Evolutionary conservation across 2,329 filamentous ascomycete genomes (phyloP).

Genomic region (Penicillium aurantiogriseum): DNA sequence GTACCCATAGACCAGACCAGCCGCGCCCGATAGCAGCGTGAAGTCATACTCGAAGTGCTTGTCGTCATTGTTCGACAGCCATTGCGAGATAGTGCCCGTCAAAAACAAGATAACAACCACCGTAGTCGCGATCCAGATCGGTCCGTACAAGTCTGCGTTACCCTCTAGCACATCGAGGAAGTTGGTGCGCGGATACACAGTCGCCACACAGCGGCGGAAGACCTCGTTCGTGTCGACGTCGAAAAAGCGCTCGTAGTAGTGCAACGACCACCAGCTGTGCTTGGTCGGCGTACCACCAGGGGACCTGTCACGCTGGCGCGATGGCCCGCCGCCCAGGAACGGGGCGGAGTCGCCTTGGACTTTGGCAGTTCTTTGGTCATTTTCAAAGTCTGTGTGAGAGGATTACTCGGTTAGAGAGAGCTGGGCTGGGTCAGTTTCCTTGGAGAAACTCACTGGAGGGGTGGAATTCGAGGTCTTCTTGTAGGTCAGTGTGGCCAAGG

Average conservation of each 20-base stretch:
- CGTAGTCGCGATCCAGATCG: conserved; percentile 98
- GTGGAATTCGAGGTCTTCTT: conserved; percentile 99
- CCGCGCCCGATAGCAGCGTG: conserved; percentile 79
- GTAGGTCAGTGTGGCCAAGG: conserved; percentile 94
- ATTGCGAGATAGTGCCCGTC: conserved; percentile 91
- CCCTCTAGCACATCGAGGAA: conserved; percentile 97
- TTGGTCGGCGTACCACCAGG: conserved; percentile 59
- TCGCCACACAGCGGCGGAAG: conserved; percentile 77
- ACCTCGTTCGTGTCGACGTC: conserved; percentile 95
- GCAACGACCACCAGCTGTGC: conserved; percentile 85
- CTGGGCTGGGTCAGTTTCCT: neutral
- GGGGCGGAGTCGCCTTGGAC: conserved; percentile 50
- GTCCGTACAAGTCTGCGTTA: conserved; percentile 94
- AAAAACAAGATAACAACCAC: conserved; percentile 94
- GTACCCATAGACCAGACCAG: conserved; percentile 93
- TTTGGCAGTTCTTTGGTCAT: conserved; percentile 53
- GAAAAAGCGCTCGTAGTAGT: conserved; percentile 97
- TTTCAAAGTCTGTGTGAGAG: conserved; percentile 62
- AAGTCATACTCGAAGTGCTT: conserved; percentile 89
- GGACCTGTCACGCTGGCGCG: conserved; percentile 39
- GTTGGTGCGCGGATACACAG: conserved; percentile 87
- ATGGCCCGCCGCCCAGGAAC: conserved; percentile 47
- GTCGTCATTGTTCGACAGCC: conserved; percentile 66
- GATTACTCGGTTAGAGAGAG: neutral
- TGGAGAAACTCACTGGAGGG: conserved; percentile 63